Evolutionary conservation across 495 filamentous ascomycete species (phyloP).

Genomic region (Aspergillus steynii): DNA sequence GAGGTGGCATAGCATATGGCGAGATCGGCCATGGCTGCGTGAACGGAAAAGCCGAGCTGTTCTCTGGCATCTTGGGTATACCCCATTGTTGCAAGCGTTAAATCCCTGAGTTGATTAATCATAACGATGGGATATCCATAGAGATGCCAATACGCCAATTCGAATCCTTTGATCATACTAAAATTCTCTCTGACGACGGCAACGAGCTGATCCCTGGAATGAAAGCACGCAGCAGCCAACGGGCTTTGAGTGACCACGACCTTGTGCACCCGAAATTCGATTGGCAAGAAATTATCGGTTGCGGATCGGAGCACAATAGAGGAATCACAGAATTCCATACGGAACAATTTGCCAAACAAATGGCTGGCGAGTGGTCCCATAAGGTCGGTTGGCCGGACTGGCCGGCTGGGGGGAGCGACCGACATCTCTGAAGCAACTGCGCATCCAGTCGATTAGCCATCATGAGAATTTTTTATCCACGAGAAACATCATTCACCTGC

Average conservation of each 20-base stretch:
- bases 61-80: slow-evolving; percentile 10
- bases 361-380: too few relatives aligned
- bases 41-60: slow-evolving; percentile 15
- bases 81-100: slow-evolving; percentile 17
- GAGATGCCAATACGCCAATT: slow-evolving; percentile 27
- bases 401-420: too few relatives aligned
- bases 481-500: too few relatives aligned
- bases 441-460: too few relatives aligned
- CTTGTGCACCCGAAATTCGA: slow-evolving; percentile 22
- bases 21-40: slow-evolving; percentile 26
- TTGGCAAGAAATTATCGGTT: slow-evolving; percentile 12
- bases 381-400: too few relatives aligned
- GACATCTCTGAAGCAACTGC: too few relatives aligned
- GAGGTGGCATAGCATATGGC: slow-evolving; percentile 33
- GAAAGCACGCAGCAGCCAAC: slow-evolving; percentile 13
- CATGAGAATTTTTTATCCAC: too few relatives aligned
- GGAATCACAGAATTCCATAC: slow-evolving; percentile 20
- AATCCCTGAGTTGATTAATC: slow-evolving; percentile 7
- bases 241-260: slow-evolving; percentile 24
- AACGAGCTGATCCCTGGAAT: slow-evolving; percentile 11
- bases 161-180: slow-evolving; percentile 24
- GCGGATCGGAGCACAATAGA: slow-evolving; percentile 20
- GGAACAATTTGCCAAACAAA: too few relatives aligned
- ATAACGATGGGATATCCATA: slow-evolving; percentile 26
- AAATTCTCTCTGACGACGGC: slow-evolving; percentile 21